A percentile compares a stretch with the other conserved stretches of the same genome.
Conservation (phyloP, 345 rosid genomes). For the Cardamine occulta region DNA sequence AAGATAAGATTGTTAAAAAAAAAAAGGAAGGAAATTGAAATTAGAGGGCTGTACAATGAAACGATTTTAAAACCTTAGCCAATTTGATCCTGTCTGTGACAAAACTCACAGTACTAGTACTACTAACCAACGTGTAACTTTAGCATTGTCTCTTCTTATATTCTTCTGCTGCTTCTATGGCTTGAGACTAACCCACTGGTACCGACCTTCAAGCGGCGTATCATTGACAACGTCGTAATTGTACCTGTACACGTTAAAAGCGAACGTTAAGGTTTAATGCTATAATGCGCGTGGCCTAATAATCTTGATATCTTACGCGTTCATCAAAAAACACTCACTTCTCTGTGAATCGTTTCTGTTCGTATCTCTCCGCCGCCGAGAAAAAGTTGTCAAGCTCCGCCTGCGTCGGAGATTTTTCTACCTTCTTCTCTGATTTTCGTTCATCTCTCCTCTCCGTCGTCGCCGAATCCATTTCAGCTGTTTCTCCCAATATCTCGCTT, state of each 20-base stretch:
- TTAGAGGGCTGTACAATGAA: constrained; percentile 22
- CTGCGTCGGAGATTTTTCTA: constrained; percentile 36
- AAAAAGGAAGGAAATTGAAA: neutral
- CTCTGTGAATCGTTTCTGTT: constrained; percentile 55
- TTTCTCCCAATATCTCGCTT: constrained; percentile 37
- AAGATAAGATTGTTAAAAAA: neutral
- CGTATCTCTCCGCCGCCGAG: constrained; percentile 46
- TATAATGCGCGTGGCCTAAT: neutral
- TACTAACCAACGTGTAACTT: constrained; percentile 27
- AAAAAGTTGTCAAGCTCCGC: constrained; percentile 57
- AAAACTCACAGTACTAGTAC: constrained; percentile 28
- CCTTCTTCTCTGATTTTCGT: constrained; percentile 1
- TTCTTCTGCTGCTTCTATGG: constrained; percentile 35
- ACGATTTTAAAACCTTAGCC: neutral
- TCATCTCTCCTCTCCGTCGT: constrained; percentile 24
- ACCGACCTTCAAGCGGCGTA: constrained; percentile 65
- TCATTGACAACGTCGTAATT: constrained; percentile 69
- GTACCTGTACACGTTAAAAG: constrained; percentile 52
- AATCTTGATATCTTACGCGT: constrained; percentile 45
- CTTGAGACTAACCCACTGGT: constrained; percentile 64
- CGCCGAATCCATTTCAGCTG: constrained; percentile 40
- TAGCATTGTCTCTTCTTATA: constrained; percentile 21
- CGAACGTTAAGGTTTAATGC: neutral
- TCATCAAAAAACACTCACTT: constrained; percentile 46
- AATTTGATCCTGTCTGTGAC: constrained; percentile 27